Base-by-base conservation (phyloP, 2,329 filamentous ascomycete genomes). In the Fulvia fulva region DNA sequence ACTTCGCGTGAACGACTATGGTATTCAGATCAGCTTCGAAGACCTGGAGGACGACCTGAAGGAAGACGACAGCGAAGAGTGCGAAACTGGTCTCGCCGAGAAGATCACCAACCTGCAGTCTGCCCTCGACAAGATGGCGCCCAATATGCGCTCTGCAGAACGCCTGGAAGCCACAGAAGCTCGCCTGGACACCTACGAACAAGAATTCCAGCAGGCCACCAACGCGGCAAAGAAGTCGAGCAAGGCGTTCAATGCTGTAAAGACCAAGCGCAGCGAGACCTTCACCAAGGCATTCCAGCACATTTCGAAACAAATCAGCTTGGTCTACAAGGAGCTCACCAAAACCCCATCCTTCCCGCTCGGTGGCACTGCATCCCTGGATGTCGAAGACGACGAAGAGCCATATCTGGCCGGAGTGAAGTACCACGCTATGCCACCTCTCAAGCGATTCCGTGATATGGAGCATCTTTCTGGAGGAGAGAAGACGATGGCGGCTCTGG, bases 391-490 rank as follows among this genome's bases (percentile, higher is more conserved):
- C 73, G 90, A 88, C n/a, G 91, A 96, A 63, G 93, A 96, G 70
- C 94, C 94, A 0, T 99, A 97, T 74, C 84, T 97, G 3, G 91
- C 90, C 43, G 94, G 94, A 30, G 91, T 99, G 76, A 97, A 96
- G 72, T 99, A 99, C 76, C 92, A 97, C 73, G 95, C 94, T 62
- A 99, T 97, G 92, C 94, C 94, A 21, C 94, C 94, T 1, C 85
- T 97, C 62, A 99, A 99, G 78, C 91, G 94, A 47, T 99, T 99
- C 83, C 85, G 94, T 68, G 95, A 99, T 74, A 99, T 99, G 94
- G 94, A 99, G 75, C 94, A 97, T 73, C 80, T 99, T 9, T 96
- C 91, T 1, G 94, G 94, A 68, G 94, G 94, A 56, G 94, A 99
- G 77, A 99, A 99, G 81, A 99, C 94, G 0, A 99, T 99, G 87